phyloP scores from a whole-genome alignment of 441 rosid genomes.

The Brassica hybrid region DNA sequence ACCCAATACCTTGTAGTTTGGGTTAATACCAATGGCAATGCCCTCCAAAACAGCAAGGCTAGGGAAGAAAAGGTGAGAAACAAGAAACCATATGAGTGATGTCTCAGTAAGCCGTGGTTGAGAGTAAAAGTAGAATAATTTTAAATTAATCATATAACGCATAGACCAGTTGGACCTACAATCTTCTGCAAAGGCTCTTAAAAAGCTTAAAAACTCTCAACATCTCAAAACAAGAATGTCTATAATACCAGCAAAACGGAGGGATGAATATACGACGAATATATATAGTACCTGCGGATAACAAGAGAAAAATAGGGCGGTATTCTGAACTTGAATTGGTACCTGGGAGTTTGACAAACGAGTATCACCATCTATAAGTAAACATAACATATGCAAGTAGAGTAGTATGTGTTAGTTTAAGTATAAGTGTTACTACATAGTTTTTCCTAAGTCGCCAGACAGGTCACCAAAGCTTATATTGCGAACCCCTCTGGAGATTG shows the following conservation, averaged over 20 bases:
- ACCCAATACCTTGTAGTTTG: constrained; percentile 94
- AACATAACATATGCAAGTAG: neutral
- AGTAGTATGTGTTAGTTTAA: constrained; percentile 14
- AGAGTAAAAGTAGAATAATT: constrained; percentile 13
- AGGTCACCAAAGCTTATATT: constrained; percentile 97
- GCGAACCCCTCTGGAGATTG: constrained; percentile 83
- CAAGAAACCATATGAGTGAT: constrained; percentile 18
- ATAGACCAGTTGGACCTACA: constrained; percentile 24
- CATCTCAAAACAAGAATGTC: constrained; percentile 24
- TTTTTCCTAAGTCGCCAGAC: constrained; percentile 81
- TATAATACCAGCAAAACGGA: constrained; percentile 11
- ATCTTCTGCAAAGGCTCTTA: constrained; percentile 20
- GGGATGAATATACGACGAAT: neutral
- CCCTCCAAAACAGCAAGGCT: constrained; percentile 99
- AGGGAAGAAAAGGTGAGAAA: constrained; percentile 37
- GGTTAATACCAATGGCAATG: constrained; percentile 78
- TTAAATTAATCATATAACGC: constrained; percentile 21
- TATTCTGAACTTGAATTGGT: constrained; percentile 90
- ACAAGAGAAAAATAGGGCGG: constrained; percentile 97
- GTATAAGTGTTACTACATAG: constrained; percentile 63
- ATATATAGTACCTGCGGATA: constrained; percentile 73
- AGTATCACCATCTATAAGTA: constrained; percentile 24
- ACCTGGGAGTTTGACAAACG: constrained; percentile 64
- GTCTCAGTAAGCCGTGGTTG: constrained; percentile 19
- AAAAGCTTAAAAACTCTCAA: constrained; percentile 10